phyloP scores from a whole-genome alignment of 306 rosid species.

The Citrullus mucosospermus region DNA sequence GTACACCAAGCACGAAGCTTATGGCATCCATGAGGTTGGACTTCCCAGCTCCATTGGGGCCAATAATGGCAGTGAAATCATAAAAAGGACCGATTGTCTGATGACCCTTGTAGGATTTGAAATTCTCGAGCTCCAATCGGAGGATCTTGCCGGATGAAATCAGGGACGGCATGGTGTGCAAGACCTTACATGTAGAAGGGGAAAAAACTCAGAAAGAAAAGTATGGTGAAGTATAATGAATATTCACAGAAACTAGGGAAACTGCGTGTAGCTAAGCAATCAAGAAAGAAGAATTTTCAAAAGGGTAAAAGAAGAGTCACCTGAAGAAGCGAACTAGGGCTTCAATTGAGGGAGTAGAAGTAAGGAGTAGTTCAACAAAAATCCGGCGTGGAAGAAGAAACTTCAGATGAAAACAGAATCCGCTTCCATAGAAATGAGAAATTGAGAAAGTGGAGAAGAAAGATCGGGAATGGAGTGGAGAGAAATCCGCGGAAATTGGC shows the following conservation, averaged over 20 bases:
- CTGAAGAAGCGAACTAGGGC: constrained; percentile 7
- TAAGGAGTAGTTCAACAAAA: neutral
- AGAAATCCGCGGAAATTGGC: constrained; percentile 6
- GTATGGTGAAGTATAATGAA: neutral
- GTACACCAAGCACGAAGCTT: constrained; percentile 95
- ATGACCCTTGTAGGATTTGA: constrained; percentile 88
- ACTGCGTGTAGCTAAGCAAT: neutral
- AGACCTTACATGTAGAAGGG: neutral
- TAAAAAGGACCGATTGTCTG: constrained; percentile 83
- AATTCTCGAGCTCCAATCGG: constrained; percentile 79
- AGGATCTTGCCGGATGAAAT: constrained; percentile 73
- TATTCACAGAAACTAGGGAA: neutral
- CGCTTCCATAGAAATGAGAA: neutral
- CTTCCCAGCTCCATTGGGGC: constrained; percentile 95
- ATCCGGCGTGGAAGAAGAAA: too few relatives aligned
- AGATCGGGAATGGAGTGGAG: neutral
- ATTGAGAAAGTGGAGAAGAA: neutral
- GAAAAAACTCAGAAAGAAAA: neutral
- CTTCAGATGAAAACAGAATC: neutral
- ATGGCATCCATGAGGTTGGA: constrained; percentile 99
- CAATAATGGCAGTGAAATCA: constrained; percentile 92
- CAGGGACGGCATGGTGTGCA: constrained; percentile 61
- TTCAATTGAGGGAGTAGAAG: neutral
- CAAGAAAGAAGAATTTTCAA: too few relatives aligned
- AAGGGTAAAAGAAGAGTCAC: neutral